Conservation (phyloP, 1,139 yeast genomes). For the Arxiozyma telluris region DNA sequence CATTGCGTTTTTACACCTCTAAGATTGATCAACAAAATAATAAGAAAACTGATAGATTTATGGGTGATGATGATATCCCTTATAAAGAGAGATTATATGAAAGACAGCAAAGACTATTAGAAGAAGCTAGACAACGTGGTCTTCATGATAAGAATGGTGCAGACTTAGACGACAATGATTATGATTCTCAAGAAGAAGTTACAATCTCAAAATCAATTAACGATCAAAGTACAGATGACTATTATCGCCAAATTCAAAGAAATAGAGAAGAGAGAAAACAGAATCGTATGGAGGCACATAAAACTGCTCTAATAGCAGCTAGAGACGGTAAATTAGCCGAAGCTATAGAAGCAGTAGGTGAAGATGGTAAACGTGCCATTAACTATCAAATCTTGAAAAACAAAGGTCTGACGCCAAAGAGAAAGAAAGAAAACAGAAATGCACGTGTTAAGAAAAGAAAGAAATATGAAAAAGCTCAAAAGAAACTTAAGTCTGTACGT, state of each 20-base stretch:
- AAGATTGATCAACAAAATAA: slow-evolving; percentile 80
- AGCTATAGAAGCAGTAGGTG: slow-evolving; percentile 55
- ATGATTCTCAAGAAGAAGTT: slow-evolving; percentile 41
- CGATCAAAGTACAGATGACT: slow-evolving; percentile 34
- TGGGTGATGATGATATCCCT: slow-evolving; percentile 91
- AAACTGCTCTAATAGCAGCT: slow-evolving; percentile 66
- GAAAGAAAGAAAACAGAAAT: slow-evolving; percentile 89
- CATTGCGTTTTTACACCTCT: slow-evolving; percentile 91
- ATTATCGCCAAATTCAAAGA: slow-evolving; percentile 39
- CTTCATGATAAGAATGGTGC: slow-evolving; percentile 48
- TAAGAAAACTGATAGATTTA: slow-evolving; percentile 46
- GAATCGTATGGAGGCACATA: slow-evolving; percentile 57
- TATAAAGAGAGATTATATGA: slow-evolving; percentile 83
- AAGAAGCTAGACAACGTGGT: slow-evolving; percentile 85
- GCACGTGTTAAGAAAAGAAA: slow-evolving; percentile 97
- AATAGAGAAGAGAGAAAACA: slow-evolving; percentile 41
- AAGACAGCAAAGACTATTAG: slow-evolving; percentile 75
- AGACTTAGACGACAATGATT: slow-evolving; percentile 41
- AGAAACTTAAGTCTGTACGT: slow-evolving; percentile 84
- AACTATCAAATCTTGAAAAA: slow-evolving; percentile 89
- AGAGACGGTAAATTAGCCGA: slow-evolving; percentile 77
- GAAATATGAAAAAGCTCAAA: slow-evolving; percentile 90
- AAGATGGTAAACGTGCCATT: slow-evolving; percentile 87
- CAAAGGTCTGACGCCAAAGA: slow-evolving; percentile 87
- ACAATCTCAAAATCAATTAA: slow-evolving; percentile 35